Evolutionary conservation across 352 stramenopile species (phyloP).

Genomic region (Phytophthora ohioensis): DNA sequence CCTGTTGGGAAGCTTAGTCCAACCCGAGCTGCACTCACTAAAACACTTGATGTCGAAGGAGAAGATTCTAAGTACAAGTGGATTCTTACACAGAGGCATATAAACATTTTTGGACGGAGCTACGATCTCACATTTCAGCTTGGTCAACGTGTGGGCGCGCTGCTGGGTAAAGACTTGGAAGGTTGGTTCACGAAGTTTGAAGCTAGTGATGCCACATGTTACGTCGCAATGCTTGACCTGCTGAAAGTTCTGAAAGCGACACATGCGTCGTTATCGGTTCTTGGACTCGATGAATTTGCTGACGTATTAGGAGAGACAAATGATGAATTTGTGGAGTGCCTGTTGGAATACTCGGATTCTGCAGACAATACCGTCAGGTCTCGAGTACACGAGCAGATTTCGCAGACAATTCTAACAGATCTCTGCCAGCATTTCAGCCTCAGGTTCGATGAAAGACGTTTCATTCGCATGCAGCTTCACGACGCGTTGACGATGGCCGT

Average conservation of each 20-base stretch:
- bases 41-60: constrained; percentile 17
- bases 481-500: constrained; percentile 31
- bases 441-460: constrained; percentile 48
- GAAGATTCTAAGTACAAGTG: constrained; percentile 38
- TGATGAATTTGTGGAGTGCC: constrained; percentile 27
- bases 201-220: constrained; percentile 53
- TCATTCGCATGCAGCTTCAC: constrained; percentile 47
- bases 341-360: constrained; percentile 28
- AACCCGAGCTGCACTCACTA: not conserved
- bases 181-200: constrained; percentile 62
- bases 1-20: constrained; percentile 7
- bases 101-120: constrained; percentile 69
- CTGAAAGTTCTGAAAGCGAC: constrained; percentile 48
- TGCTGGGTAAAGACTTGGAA: constrained; percentile 68
- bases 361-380: constrained; percentile 30
- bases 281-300: constrained; percentile 45
- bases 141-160: constrained; percentile 56
- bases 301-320: constrained; percentile 45
- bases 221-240: constrained; percentile 57
- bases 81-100: constrained; percentile 38
- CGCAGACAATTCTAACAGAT: constrained; percentile 57
- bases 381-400: constrained; percentile 59
- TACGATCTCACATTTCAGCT: constrained; percentile 72
- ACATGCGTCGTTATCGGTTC: constrained; percentile 39
- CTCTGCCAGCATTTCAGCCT: constrained; percentile 71